Conservation (phyloP, 2,329 filamentous ascomycete genomes). For the Leptographium wingfieldii region DNA sequence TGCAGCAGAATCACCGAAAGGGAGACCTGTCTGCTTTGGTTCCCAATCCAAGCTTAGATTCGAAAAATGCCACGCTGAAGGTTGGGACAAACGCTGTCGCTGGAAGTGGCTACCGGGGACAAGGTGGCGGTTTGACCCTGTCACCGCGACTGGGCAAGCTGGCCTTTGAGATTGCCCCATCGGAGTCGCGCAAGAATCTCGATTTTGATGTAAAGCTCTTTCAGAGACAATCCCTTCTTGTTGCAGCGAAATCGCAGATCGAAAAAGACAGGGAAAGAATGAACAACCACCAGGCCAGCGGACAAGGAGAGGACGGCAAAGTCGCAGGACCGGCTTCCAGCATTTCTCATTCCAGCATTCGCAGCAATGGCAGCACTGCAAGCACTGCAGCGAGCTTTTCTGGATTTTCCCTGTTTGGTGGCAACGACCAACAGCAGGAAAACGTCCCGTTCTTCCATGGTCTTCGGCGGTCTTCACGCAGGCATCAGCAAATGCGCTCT, state of each 20-base stretch:
- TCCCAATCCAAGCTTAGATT: neutral
- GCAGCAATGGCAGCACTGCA: slow-evolving; percentile 1
- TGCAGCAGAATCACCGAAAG: neutral
- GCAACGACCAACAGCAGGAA: neutral
- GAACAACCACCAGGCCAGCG: neutral
- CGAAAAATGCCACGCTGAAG: no score
- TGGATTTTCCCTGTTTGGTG: neutral
- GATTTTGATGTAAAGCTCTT: slow-evolving; percentile 11
- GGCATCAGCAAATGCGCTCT: neutral
- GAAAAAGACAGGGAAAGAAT: neutral
- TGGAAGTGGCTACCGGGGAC: neutral
- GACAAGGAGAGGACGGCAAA: neutral
- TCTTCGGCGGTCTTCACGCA: neutral
- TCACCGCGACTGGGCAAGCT: slow-evolving; percentile 9
- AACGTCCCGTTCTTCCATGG: neutral
- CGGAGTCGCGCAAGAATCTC: slow-evolving; percentile 9
- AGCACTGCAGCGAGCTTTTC: neutral
- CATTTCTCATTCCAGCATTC: slow-evolving; percentile 1
- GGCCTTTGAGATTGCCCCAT: slow-evolving; percentile 9
- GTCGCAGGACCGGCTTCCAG: neutral
- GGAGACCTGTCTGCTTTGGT: neutral
- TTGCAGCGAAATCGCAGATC: slow-evolving; percentile 10
- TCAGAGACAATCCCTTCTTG: slow-evolving; percentile 11
- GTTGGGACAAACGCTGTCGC: neutral
- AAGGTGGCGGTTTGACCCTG: neutral